These are phyloP conservation scores for Tardiomyces blankii DNA, from an alignment of 1,139 yeast species.

Conservation along the genomic window DNA sequence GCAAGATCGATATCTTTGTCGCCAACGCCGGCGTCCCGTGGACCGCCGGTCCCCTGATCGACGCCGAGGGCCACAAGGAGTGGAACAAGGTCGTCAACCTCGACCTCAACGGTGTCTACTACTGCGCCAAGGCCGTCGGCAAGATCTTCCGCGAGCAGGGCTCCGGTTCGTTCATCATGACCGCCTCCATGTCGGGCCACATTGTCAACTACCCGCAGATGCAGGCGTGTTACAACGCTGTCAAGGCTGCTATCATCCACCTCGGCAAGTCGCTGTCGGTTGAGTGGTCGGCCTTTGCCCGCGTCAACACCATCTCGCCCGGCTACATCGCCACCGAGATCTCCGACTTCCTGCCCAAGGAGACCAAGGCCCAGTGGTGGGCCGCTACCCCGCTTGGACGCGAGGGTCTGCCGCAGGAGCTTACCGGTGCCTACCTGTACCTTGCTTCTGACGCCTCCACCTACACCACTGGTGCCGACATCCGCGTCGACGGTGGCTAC, in stretches of 20 bases:
- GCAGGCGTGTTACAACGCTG: slow-evolving; percentile 86
- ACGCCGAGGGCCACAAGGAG: slow-evolving; percentile 42
- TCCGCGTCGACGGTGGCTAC: slow-evolving; percentile 84
- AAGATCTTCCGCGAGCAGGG: slow-evolving; percentile 60
- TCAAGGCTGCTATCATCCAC: slow-evolving; percentile 79
- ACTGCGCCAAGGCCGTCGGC: slow-evolving; percentile 64
- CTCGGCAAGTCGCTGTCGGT: slow-evolving; percentile 73
- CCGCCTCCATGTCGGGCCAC: slow-evolving; percentile 87
- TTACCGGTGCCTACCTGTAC: slow-evolving; percentile 80
- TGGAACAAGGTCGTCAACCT: slow-evolving; percentile 63
- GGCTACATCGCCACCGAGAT: slow-evolving; percentile 75
- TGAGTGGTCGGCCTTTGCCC: slow-evolving; percentile 84
- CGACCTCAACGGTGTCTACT: slow-evolving; percentile 68
- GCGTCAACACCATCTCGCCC: slow-evolving; percentile 78
- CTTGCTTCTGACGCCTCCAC: slow-evolving; percentile 82
- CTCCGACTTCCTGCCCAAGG: slow-evolving; percentile 46
- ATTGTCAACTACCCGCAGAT: slow-evolving; percentile 81
- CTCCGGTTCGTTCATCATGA: slow-evolving; percentile 63
- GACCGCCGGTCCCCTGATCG: slow-evolving; percentile 62
- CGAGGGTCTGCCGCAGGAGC: slow-evolving; percentile 56
- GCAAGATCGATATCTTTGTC: slow-evolving; percentile 70
- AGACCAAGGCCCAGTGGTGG: slow-evolving; percentile 52
- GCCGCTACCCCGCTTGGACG: slow-evolving; percentile 63
- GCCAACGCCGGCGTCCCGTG: slow-evolving; percentile 91
- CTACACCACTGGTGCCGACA: slow-evolving; percentile 74